Percentiles rank a stretch among this genome's conserved stretches.
Conservation (phyloP, 495 filamentous ascomycete species). For the Xylaria flabelliformis region DNA sequence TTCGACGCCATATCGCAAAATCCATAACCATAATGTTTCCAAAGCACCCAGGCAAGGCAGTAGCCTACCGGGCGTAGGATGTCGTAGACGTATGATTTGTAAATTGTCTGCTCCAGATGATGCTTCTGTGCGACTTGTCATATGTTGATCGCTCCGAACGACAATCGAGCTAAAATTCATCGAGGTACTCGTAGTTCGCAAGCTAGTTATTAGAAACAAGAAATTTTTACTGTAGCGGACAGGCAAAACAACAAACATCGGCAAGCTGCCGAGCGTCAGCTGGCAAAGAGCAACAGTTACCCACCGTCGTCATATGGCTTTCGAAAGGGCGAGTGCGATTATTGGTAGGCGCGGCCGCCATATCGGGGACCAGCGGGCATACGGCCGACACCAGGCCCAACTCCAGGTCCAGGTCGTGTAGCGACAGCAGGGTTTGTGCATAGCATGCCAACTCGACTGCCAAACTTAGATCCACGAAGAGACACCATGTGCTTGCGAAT, state of each 20-base stretch:
- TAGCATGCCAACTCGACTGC: conserved; percentile 96
- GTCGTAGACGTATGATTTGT: conserved; percentile 57
- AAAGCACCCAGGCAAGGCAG: conserved; percentile 59
- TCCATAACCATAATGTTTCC: conserved; percentile 66
- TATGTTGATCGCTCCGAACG: conserved; percentile 40
- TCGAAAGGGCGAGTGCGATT: conserved; percentile 29
- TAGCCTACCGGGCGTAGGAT: conserved; percentile 64
- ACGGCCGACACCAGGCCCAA: conserved; percentile 64
- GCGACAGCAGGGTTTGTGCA: conserved; percentile 91
- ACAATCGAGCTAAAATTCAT: conserved; percentile 41
- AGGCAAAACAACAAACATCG: conserved; percentile 37
- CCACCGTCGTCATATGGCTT: background rate
- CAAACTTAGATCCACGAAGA: conserved; percentile 96
- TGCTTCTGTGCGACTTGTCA: conserved; percentile 49
- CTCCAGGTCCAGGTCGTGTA: conserved; percentile 83
- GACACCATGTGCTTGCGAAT: conserved; percentile 99
- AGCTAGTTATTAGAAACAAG: conserved; percentile 45
- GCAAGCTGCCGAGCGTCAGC: conserved; percentile 10
- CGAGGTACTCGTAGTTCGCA: conserved; percentile 38
- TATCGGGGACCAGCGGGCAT: conserved; percentile 59
- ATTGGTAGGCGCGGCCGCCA: conserved; percentile 60
- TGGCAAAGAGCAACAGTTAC: conserved; percentile 30
- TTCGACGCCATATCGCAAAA: conserved; percentile 58
- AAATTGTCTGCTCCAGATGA: conserved; percentile 62
- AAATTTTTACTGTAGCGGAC: conserved; percentile 35